These are phyloP conservation scores for Diaporthe sp. DNA, from an alignment of 2,329 filamentous ascomycete species.

Conservation along the genomic window DNA sequence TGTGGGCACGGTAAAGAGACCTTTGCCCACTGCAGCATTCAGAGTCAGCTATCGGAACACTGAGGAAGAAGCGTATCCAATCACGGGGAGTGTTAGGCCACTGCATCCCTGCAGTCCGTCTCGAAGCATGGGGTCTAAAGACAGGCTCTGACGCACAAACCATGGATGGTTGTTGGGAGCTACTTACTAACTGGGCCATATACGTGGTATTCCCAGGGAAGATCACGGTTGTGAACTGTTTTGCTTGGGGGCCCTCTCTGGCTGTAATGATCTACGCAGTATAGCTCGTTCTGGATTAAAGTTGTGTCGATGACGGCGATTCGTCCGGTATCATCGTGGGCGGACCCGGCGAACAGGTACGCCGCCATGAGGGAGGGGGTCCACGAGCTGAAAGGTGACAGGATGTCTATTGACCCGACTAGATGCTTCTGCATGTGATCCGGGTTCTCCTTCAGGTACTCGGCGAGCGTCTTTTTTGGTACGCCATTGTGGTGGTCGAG, in stretches of 20 bases:
- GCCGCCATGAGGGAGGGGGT: constrained; percentile 13
- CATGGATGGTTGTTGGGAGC: not conserved
- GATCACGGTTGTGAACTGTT: not conserved
- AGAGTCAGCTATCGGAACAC: not conserved
- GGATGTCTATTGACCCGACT: not conserved
- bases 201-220: constrained; percentile 10
- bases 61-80: not conserved
- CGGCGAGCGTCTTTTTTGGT: not conserved
- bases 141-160: not conserved
- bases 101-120: not conserved
- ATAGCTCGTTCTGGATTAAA: constrained; percentile 10
- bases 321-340: not conserved
- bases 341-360: not conserved
- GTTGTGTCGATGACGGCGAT: constrained; percentile 14
- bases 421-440: constrained; percentile 22
- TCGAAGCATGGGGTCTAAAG: not conserved
- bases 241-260: not conserved
- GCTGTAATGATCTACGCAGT: constrained; percentile 16
- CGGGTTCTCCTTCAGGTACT: not conserved
- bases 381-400: constrained; percentile 18
- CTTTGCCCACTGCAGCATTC: not conserved
- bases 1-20: not conserved
- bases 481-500: not conserved
- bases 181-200: constrained; percentile 10
- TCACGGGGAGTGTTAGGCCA: not conserved